phyloP scores from a whole-genome alignment of 208 protist species.

The Leptomonas pyrrhocoris region DNA sequence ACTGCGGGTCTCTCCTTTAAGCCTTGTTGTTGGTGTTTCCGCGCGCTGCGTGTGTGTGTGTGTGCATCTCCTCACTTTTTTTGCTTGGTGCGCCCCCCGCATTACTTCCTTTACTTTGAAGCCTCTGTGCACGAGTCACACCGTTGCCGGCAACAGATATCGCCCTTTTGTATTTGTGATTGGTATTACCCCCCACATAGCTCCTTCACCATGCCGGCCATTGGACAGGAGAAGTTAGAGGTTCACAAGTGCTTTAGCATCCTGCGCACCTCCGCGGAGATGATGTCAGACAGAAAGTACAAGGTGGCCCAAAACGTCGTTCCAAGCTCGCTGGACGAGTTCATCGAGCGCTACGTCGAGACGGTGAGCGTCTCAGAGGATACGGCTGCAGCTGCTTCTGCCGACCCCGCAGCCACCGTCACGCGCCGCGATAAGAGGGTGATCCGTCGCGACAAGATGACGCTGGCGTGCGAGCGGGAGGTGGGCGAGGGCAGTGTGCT shows the following conservation, averaged over 20 bases:
- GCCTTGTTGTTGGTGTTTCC: background rate
- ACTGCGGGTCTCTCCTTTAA: no score
- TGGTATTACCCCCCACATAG: background rate
- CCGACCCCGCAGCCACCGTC: background rate
- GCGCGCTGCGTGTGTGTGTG: background rate
- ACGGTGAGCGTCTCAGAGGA: slow-evolving; percentile 13
- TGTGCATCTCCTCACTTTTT: no score
- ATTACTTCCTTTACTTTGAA: no score
- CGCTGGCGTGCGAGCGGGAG: slow-evolving; percentile 67
- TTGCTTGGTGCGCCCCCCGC: no score
- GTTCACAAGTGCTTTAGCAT: slow-evolving; percentile 82
- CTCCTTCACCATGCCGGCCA: slow-evolving; percentile 48
- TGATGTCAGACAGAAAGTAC: slow-evolving; percentile 88
- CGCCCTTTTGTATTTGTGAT: background rate
- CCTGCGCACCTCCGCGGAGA: slow-evolving; percentile 79
- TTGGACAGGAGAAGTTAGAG: slow-evolving; percentile 75
- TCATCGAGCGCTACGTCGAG: slow-evolving; percentile 68
- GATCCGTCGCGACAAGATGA: slow-evolving; percentile 87
- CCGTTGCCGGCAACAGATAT: no score
- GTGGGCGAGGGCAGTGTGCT: slow-evolving; percentile 42
- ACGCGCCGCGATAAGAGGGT: slow-evolving; percentile 20
- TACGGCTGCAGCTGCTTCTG: background rate
- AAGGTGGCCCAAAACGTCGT: slow-evolving; percentile 57
- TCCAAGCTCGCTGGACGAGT: slow-evolving; percentile 60
- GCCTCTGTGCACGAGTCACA: no score